A percentile compares a stretch with the other conserved stretches of the same genome.
Conservation (phyloP, 805 yeast genomes). For the Barnettozyma salicaria region DNA sequence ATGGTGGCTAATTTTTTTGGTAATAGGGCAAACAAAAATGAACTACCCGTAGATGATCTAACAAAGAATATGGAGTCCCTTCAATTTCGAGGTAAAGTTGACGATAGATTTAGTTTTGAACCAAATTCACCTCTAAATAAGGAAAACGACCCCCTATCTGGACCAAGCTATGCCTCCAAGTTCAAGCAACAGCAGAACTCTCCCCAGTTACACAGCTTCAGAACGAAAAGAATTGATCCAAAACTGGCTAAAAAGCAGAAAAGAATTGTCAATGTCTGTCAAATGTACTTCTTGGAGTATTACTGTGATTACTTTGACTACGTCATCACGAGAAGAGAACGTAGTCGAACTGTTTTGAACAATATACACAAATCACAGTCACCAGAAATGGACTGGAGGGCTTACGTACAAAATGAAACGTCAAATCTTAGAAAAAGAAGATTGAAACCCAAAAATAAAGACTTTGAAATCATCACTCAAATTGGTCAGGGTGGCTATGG, state of each 20-base stretch:
- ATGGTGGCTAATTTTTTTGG: slow-evolving; percentile 28
- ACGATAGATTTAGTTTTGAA: slow-evolving; percentile 26
- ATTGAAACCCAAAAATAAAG: slow-evolving; percentile 87
- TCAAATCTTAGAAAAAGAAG: slow-evolving; percentile 82
- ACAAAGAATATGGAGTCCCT: slow-evolving; percentile 25
- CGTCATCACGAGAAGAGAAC: slow-evolving; percentile 77
- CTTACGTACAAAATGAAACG: slow-evolving; percentile 78
- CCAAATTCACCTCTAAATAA: slow-evolving; percentile 36
- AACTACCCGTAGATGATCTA: slow-evolving; percentile 22
- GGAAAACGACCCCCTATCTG: slow-evolving; percentile 34
- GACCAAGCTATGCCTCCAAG: slow-evolving; percentile 23
- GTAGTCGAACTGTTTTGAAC: slow-evolving; percentile 64
- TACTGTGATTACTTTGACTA: slow-evolving; percentile 95
- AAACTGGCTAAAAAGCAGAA: slow-evolving; percentile 50
- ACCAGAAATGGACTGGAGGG: slow-evolving; percentile 54
- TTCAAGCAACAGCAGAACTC: slow-evolving; percentile 14
- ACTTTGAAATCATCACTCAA: slow-evolving; percentile 93
- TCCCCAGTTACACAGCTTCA: slow-evolving; percentile 10
- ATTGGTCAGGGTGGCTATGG: slow-evolving; percentile 99
- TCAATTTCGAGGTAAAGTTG: slow-evolving; percentile 18
- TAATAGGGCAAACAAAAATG: slow-evolving; percentile 15
- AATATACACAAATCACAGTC: slow-evolving; percentile 38
- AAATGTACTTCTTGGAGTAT: slow-evolving; percentile 88
- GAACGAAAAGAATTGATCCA: slow-evolving; percentile 13
- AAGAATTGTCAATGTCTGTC: slow-evolving; percentile 85